These are phyloP conservation scores for Panellus pusillus DNA, from an alignment of 768 basidiomycete genomes.

Conservation along the genomic window DNA sequence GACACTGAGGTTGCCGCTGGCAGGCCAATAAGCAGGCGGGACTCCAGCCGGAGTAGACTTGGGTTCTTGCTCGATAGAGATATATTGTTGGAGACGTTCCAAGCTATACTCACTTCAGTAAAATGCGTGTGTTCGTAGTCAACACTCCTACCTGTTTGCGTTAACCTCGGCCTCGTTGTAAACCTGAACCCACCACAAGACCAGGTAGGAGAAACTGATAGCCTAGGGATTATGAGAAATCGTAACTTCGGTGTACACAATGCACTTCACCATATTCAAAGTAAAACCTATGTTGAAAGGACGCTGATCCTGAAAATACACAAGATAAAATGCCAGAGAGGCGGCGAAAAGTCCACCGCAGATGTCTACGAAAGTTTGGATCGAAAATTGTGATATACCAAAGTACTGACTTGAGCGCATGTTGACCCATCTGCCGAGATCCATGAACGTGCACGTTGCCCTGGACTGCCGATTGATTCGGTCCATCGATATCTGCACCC, in stretches of 20 bases:
- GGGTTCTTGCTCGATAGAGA: conserved; percentile 45
- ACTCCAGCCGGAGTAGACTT: conserved; percentile 26
- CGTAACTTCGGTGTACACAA: background rate
- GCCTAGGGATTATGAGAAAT: background rate
- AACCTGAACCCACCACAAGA: conserved; percentile 33
- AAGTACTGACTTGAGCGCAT: conserved; percentile 27
- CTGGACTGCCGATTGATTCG: conserved; percentile 36
- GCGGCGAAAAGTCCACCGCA: conserved; percentile 44
- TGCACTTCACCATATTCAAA: conserved; percentile 36
- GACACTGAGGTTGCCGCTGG: conserved; percentile 42
- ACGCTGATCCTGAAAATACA: conserved; percentile 32
- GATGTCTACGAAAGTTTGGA: conserved; percentile 23
- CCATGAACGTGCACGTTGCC: conserved; percentile 35
- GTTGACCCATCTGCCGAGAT: conserved; percentile 37
- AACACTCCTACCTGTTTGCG: conserved; percentile 17
- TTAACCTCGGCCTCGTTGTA: conserved; percentile 30
- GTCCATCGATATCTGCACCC: conserved; percentile 32
- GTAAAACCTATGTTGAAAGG: conserved; percentile 37
- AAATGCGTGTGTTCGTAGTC: conserved; percentile 25
- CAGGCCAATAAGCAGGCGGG: conserved; percentile 53
- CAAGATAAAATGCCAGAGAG: conserved; percentile 43
- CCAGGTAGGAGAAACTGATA: conserved; percentile 45
- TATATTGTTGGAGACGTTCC: conserved; percentile 28
- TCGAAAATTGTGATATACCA: background rate
- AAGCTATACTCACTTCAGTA: conserved; percentile 28